Evolutionary conservation across 225 moss, liverwort and hornwort genomes (phyloP).

Genomic region (Thuidium tamariscinum): DNA sequence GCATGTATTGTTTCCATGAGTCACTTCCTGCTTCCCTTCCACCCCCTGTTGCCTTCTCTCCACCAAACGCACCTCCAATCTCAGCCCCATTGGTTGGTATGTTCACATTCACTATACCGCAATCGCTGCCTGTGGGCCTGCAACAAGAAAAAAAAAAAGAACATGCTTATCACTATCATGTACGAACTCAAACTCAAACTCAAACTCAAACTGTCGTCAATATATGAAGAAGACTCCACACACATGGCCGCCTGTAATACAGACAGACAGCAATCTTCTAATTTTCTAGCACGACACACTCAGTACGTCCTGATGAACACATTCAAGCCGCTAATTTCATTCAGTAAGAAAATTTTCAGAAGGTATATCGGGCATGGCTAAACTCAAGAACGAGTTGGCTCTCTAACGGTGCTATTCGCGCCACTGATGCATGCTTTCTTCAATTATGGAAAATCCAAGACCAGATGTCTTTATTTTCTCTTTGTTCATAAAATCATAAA

Average conservation of each 20-base stretch:
- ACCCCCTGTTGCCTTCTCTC: conserved; percentile 89
- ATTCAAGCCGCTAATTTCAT: no score
- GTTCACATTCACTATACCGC: conserved; percentile 86
- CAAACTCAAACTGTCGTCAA: neutral
- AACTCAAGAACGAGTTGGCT: neutral
- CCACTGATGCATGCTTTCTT: neutral
- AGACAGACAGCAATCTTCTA: neutral
- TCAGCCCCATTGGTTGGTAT: conserved; percentile 95
- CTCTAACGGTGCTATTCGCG: neutral
- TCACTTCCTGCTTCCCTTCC: conserved; percentile 94
- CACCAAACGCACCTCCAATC: conserved; percentile 92
- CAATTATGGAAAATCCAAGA: neutral
- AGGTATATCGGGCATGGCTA: neutral
- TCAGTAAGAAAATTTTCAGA: neutral
- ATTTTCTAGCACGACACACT: neutral
- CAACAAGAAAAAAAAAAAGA: neutral
- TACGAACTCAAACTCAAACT: neutral
- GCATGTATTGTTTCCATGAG: conserved; percentile 97
- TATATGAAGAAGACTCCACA: neutral
- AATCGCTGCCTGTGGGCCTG: conserved; percentile 89
- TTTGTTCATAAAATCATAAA: neutral
- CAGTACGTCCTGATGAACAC: no score
- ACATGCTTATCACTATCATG: neutral
- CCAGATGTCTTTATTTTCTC: no score
- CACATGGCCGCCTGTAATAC: neutral